Base-by-base conservation (phyloP, 306 rosid genomes). In the Gastrolobium bilobum region DNA sequence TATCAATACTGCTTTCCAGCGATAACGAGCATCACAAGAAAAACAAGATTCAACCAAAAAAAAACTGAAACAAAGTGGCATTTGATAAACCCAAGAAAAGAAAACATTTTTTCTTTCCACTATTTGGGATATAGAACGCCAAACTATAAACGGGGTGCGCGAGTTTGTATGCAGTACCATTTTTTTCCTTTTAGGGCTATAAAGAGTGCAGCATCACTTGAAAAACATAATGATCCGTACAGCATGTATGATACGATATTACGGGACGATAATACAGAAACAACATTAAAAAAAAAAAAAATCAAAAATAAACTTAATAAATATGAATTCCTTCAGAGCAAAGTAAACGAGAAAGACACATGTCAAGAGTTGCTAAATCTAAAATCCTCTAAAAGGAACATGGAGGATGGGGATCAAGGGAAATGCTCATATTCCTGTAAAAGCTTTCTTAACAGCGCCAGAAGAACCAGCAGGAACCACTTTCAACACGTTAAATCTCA, bases 401-500 rank as follows among this genome's bases (percentile, higher is more conserved):
- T 1, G 13, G 75, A 8, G 14, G n/a, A 7, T 33, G 46, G 15
- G 34, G 73, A 11, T 4, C 1, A 4, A 4, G 4, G 11, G 8
- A 69, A 71, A 10, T 7, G 38, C 62, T 87, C 76, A 87, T 7
- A 86, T 50, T 50, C 90, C 93, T 0, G 93, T 67, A 58, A 89
- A 87, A 6, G 93, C 86, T 72, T 89, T 89, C 84, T 85, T 89
- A 42, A 85, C 87, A 54, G 46, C 72, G 50, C 75, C 77, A 1
- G 86, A 82, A 10, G 90, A 82, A 40, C 88, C 90, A 10, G 92
- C 86, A 13, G 90, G 87, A 60, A 86, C 39, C 56, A 86, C 90
- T 82, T 86, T 89, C 72, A 89, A 75, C 63, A 86, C 92, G 42
- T 89, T 89, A 80, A 89, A 89, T 85, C 92, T 77, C 38, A 84